Percentiles rank a stretch among this genome's conserved stretches.
Evolutionary conservation across 768 basidiomycete genomes (phyloP).

Genomic region (Mycena crocata): DNA sequence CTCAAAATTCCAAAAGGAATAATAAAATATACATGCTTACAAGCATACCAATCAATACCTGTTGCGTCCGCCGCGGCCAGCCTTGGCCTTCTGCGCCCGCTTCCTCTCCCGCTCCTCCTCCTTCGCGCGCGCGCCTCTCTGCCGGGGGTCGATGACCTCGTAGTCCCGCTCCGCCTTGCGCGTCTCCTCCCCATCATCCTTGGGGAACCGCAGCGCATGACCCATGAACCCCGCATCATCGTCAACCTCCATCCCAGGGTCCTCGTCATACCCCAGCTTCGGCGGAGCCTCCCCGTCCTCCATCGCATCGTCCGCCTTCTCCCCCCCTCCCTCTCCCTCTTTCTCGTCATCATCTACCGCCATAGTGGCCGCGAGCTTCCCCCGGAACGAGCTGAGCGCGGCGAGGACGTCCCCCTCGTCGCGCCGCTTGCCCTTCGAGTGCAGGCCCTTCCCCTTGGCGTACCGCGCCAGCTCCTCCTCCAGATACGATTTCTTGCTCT

Average conservation of each 20-base stretch:
- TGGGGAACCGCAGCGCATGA: constrained; percentile 81
- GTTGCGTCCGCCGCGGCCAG: constrained; percentile 44
- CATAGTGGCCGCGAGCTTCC: constrained; percentile 69
- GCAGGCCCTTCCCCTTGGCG: constrained; percentile 68
- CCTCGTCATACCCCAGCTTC: constrained; percentile 48
- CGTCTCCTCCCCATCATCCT: constrained; percentile 81
- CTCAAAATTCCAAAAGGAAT: background rate
- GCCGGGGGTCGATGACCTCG: constrained; percentile 89
- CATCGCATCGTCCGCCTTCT: constrained; percentile 33
- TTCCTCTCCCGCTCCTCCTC: constrained; percentile 84
- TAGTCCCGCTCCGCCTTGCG: constrained; percentile 86
- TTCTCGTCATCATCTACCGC: constrained; percentile 23
- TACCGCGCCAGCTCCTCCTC: constrained; percentile 89
- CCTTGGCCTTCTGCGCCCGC: constrained; percentile 49
- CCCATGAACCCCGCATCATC: constrained; percentile 79
- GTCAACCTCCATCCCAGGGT: constrained; percentile 78
- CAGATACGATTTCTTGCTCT: constrained; percentile 76
- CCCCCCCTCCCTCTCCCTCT: constrained; percentile 36
- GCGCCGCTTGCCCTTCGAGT: constrained; percentile 68
- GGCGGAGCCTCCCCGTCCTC: constrained; percentile 40
- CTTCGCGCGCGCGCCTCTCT: constrained; percentile 75
- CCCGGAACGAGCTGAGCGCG: constrained; percentile 76
- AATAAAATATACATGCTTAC: background rate
- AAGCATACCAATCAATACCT: constrained; percentile 1
- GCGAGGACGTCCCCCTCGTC: constrained; percentile 82